Base-by-base conservation (phyloP, 192 early-diverging fungal species). In the Podila verticillata region DNA sequence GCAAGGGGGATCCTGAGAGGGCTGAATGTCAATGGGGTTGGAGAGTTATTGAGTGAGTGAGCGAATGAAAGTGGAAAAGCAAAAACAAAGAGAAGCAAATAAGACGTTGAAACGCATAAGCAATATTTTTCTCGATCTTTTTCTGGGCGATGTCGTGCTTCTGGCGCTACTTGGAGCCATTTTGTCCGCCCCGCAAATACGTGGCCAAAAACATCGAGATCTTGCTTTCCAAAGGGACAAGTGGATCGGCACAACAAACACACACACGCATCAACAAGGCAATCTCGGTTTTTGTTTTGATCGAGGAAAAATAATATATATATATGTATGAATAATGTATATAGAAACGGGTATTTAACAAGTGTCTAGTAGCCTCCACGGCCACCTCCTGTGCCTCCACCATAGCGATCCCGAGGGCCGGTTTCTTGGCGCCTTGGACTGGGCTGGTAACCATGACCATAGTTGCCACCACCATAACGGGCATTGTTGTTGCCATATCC, bases 401-500 rank as follows among this genome's bases (percentile, higher is more conserved):
- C 51, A 2, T 54, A 54, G 17, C 51, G 51, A 26, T 54, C 51
- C 51, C 51, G 24, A 9, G 51, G 51, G 1, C 51, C 51, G 2
- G 51, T 54, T 7, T 54, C 51, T 54, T 54, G 51, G 51, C 51
- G 51, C 4, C 51, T 54, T n/a, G n/a, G 20, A 54, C 4, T 54
- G 51, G 51, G 22, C 24, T 6, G 51, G 24, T 54, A 54, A 17
- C 51, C 51, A 54, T 54, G 51, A 17, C 51, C 51, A 54, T 54
- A 24, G 51, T 54, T 54, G 20, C 65, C 65, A 35, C 62, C 62
- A 4, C 65, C 49, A 20, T 66, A 47, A 48, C n/a, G 44, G 22
- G 47, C 49, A 4, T 30, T 36, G 20, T 57, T 47, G n/a, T 29
- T 35, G 22, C 65, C 57, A 39, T 47, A 28, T 4, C 24, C 61